A percentile compares a stretch with the other conserved stretches of the same genome.
These are phyloP conservation scores for Penicillium sp. DNA, from an alignment of 2,329 filamentous ascomycete genomes.

Conservation along the genomic window DNA sequence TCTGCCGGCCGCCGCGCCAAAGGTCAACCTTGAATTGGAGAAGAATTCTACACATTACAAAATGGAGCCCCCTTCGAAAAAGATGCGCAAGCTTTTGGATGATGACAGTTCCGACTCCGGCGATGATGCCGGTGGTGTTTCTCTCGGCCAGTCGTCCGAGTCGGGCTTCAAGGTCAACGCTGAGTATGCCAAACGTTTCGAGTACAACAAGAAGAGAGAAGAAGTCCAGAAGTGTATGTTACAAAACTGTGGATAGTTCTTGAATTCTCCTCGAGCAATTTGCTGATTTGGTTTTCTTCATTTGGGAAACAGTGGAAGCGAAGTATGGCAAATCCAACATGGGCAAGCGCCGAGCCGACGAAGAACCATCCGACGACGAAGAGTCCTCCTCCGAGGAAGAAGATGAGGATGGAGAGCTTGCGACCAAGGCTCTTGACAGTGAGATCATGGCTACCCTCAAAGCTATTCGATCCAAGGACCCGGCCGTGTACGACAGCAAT, in stretches of 20 bases:
- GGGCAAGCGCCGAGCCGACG: slow-evolving; percentile 42
- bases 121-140: slow-evolving; percentile 46
- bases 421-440: slow-evolving; percentile 80
- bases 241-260: background rate
- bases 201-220: slow-evolving; percentile 96
- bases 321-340: slow-evolving; percentile 67
- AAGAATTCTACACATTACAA: slow-evolving; percentile 6
- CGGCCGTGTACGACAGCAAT: slow-evolving; percentile 81
- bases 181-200: slow-evolving; percentile 85
- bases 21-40: slow-evolving; percentile 1
- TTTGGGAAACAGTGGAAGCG: slow-evolving; percentile 72
- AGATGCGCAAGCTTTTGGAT: slow-evolving; percentile 45
- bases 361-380: slow-evolving; percentile 61
- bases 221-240: slow-evolving; percentile 65
- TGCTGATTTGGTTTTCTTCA: slow-evolving; percentile 3
- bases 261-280: background rate
- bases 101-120: slow-evolving; percentile 46
- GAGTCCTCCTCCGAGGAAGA: slow-evolving; percentile 79
- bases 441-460: slow-evolving; percentile 85
- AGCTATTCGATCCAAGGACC: slow-evolving; percentile 89
- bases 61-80: slow-evolving; percentile 50
- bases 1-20: slow-evolving; percentile 27
- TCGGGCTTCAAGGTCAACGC: slow-evolving; percentile 78
- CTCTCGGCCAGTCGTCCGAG: slow-evolving; percentile 37
- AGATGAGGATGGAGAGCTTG: slow-evolving; percentile 87